Percentiles rank a stretch among this genome's conserved stretches.
Conservation (phyloP, 2,329 filamentous ascomycete species). For the Fusarium sp. region DNA sequence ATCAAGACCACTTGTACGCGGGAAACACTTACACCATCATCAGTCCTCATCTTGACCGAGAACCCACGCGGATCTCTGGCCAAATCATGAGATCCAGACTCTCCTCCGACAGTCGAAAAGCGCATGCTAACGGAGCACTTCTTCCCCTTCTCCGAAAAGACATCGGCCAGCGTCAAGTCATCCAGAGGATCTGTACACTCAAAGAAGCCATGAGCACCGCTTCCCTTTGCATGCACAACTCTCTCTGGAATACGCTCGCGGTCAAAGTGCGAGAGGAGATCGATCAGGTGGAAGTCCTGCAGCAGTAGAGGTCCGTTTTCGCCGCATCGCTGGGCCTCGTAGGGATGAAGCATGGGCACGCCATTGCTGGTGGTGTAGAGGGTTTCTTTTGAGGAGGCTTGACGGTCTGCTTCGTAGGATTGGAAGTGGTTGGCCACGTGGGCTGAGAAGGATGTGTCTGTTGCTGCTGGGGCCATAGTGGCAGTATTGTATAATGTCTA, state of each 20-base stretch:
- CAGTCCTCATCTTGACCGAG: constrained; percentile 77
- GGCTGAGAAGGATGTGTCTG: constrained; percentile 52
- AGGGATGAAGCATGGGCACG: constrained; percentile 66
- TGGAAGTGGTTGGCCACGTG: constrained; percentile 53
- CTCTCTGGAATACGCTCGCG: constrained; percentile 71
- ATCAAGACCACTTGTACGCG: not conserved
- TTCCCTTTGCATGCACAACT: constrained; percentile 69
- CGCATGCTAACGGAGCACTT: constrained; percentile 73
- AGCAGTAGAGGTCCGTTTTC: constrained; percentile 69
- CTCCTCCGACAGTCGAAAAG: constrained; percentile 81
- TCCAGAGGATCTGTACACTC: constrained; percentile 60
- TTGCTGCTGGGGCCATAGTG: constrained; percentile 43
- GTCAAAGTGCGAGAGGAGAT: constrained; percentile 69
- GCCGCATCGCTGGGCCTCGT: constrained; percentile 66
- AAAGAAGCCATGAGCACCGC: constrained; percentile 65
- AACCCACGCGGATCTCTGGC: constrained; percentile 80
- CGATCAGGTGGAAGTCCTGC: constrained; percentile 70
- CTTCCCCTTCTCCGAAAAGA: constrained; percentile 72
- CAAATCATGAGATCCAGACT: constrained; percentile 76
- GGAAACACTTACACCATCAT: constrained; percentile 24
- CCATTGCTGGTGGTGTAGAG: constrained; percentile 68
- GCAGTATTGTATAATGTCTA: not conserved
- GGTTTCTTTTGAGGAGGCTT: constrained; percentile 52
- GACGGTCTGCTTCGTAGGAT: constrained; percentile 55
- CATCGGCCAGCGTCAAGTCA: constrained; percentile 64